Percentiles rank a stretch among this genome's conserved stretches.
Evolutionary conservation across 2,329 filamentous ascomycete genomes (phyloP).

Genomic region (Beauveria pseudobassiana): DNA sequence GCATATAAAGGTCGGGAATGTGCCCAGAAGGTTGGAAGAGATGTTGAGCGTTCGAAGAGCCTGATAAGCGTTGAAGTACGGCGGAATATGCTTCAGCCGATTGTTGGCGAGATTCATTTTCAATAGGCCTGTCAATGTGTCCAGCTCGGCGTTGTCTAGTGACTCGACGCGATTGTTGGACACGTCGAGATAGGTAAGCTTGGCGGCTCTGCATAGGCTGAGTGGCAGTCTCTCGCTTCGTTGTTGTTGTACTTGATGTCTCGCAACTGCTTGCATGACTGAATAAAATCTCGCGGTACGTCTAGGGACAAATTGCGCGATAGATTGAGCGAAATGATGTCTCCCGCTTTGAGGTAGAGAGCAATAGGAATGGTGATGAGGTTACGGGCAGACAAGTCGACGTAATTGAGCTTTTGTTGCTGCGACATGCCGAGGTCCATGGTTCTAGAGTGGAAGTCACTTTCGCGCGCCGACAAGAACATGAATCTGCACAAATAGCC

Average conservation of each 20-base stretch:
- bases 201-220: constrained; percentile 73
- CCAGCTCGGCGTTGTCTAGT: constrained; percentile 75
- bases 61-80: constrained; percentile 75
- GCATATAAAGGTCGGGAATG: constrained; percentile 80
- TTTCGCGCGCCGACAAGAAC: constrained; percentile 84
- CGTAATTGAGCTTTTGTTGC: constrained; percentile 85
- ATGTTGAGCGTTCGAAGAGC: constrained; percentile 78
- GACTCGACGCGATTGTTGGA: constrained; percentile 91
- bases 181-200: constrained; percentile 82
- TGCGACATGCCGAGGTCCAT: constrained; percentile 78
- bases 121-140: constrained; percentile 66
- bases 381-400: constrained; percentile 84
- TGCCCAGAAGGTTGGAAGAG: constrained; percentile 84
- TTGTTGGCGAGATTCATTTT: constrained; percentile 95
- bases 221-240: constrained; percentile 80
- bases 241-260: constrained; percentile 97
- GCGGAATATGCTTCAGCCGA: constrained; percentile 67
- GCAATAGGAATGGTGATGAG: constrained; percentile 91
- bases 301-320: constrained; percentile 89
- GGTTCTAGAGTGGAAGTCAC: constrained; percentile 59
- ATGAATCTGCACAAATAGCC: constrained; percentile 95
- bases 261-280: constrained; percentile 80
- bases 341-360: constrained; percentile 81
- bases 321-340: constrained; percentile 91
- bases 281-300: constrained; percentile 92